Base-by-base conservation (phyloP, 345 rosid genomes). In the Murraya paniculata region DNA sequence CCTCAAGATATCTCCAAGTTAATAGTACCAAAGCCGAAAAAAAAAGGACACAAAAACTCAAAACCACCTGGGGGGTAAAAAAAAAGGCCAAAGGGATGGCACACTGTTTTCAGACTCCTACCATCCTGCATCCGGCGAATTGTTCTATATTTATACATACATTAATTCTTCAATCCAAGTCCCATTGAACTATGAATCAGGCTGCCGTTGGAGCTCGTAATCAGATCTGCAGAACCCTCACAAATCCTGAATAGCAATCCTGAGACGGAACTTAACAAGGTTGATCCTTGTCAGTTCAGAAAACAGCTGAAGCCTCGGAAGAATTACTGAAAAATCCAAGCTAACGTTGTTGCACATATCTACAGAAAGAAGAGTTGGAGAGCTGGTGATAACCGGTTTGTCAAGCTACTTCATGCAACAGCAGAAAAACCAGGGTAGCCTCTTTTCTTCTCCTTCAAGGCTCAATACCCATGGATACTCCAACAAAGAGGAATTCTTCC, bases 161-260 rank as follows among this genome's bases (percentile, higher is more conserved):
- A 61, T 78, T 82, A 77, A 80, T 80, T 75, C 84, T 79, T 73
- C 81, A 77, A 71, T 64, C 74, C 71, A 78, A 62, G 68, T 76
- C 74, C 69, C 56, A 11, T 68, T 58, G 48, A 60, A 74, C 76
- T 74, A 74, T 24, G 68, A 68, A 33, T 50, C 72, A 59, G 77
- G 84, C 19, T 69, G 80, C 68, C 79, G 69, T 75, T 78, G 68
- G 71, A 53, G 31, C 75, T 72, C 68, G 19, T 30, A 78, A 68
- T 25, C 61, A 28, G 31, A 58, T 50, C 56, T 25, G 76, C 64
- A 74, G 72, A 60, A 79, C 57, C 74, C 79, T 75, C 74, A 39
- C 27, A 64, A 25, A 69, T 56, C 85, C 75, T 64, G 72, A 64
- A 74, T 59, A 72, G 70, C 76, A 69, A 64, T 45, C 78, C 61